Percentiles rank a stretch among this genome's conserved stretches.
These are phyloP conservation scores for Cucumis cinereus DNA, from an alignment of 306 rosid species.

Conservation along the genomic window DNA sequence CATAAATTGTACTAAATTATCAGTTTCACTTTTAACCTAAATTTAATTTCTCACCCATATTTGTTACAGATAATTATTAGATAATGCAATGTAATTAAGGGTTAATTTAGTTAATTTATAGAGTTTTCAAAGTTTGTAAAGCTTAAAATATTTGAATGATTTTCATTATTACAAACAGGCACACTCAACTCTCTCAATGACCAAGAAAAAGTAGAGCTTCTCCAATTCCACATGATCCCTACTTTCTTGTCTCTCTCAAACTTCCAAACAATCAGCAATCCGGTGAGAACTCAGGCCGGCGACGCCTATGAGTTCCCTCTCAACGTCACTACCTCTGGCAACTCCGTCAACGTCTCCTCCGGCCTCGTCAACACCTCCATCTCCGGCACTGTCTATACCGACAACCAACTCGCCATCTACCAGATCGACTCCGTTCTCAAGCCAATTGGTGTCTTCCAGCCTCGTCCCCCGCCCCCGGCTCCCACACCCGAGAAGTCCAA, in stretches of 20 bases:
- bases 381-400: slow-evolving; percentile 51
- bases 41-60: no score
- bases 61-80: background rate
- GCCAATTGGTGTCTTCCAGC: slow-evolving; percentile 43
- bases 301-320: slow-evolving; percentile 39
- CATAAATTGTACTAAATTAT: no score
- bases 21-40: no score
- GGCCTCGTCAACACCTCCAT: slow-evolving; percentile 50
- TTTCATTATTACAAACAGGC: slow-evolving; percentile 13
- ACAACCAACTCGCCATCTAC: slow-evolving; percentile 53
- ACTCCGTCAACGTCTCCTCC: slow-evolving; percentile 42
- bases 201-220: slow-evolving; percentile 48
- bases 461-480: slow-evolving; percentile 29
- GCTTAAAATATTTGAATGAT: background rate
- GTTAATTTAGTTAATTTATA: background rate
- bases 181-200: slow-evolving; percentile 48
- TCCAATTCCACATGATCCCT: slow-evolving; percentile 58
- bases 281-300: slow-evolving; percentile 60
- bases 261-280: slow-evolving; percentile 59
- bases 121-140: background rate
- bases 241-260: slow-evolving; percentile 29
- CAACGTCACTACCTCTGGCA: slow-evolving; percentile 49
- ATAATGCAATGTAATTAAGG: background rate
- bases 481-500: slow-evolving; percentile 31
- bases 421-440: slow-evolving; percentile 51